These are phyloP conservation scores for Amphibolis antarctica DNA, from an alignment of 106 monocot genomes.

Conservation along the genomic window DNA sequence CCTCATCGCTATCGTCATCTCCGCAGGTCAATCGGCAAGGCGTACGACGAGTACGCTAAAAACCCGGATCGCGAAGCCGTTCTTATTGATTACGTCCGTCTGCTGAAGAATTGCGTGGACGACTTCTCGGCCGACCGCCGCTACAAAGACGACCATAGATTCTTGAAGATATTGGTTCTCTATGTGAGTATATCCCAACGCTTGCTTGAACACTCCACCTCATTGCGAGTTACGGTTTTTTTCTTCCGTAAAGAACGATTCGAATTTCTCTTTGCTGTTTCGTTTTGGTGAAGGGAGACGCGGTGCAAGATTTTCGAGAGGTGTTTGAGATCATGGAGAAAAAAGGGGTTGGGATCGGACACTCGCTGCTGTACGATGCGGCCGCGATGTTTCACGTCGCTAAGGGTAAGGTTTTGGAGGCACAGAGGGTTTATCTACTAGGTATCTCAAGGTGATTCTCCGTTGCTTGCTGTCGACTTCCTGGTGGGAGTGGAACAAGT, in stretches of 20 bases:
- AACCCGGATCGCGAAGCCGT: conserved; percentile 9
- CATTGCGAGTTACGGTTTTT: not conserved
- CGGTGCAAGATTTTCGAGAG: conserved; percentile 39
- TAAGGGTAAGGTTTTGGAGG: conserved; percentile 43
- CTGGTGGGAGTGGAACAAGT: not conserved
- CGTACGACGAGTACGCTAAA: conserved; percentile 25
- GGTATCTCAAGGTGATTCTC: conserved; percentile 85
- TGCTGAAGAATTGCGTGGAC: conserved; percentile 45
- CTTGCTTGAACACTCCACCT: too few relatives aligned
- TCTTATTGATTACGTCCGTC: conserved; percentile 9
- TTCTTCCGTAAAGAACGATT: not conserved
- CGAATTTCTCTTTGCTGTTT: conserved; percentile 3
- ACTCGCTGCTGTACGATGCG: conserved; percentile 63
- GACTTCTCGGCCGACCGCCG: conserved; percentile 29
- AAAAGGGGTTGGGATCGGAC: conserved; percentile 42
- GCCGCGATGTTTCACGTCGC: conserved; percentile 36
- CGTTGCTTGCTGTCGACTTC: conserved; percentile 10
- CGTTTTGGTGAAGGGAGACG: conserved; percentile 41
- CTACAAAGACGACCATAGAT: conserved; percentile 49
- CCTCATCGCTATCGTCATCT: not conserved
- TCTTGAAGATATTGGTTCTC: conserved; percentile 63
- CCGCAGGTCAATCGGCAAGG: conserved; percentile 38
- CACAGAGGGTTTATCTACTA: conserved; percentile 34
- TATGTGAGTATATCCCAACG: conserved; percentile 31
- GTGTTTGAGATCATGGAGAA: conserved; percentile 51